Base-by-base conservation (phyloP, 495 filamentous ascomycete species). In the Podospora pseudopauciseta region DNA sequence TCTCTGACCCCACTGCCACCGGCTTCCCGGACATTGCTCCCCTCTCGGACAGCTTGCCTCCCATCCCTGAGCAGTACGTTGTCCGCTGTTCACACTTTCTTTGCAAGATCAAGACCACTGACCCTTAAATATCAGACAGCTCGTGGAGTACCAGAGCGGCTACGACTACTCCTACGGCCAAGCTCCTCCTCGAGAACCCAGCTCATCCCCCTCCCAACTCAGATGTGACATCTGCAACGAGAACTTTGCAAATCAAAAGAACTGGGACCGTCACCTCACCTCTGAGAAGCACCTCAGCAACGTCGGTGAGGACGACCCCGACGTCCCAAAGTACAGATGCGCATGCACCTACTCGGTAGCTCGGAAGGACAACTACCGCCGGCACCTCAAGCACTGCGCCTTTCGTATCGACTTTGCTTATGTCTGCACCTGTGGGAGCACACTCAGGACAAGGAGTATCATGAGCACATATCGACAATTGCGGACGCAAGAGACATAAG, bases 161-260 rank as follows among this genome's bases (percentile, higher is more conserved):
- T 5, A 49, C 2, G 39, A 49, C 3, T 13, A 49, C 39, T 5
- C 3, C 39, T 49, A 49, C 11, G 9, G 13, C 15, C 39, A 49
- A 49, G 6, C 39, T 49, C 9, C 39, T 16, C 6, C 9, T 11
- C 5, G 18, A 19, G 55, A n/a, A 3, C 55, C 55, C 55, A 58
- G 55, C 55, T 5, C 15, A 23, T 5, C 55, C n/a, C 55, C 55
- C 1, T 19, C n/a, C 5, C n/a, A 58, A n/a, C 55, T 26, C 55
- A 15, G 55, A 9, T 80, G 82, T 16, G 69, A 81, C 39, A 72
- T 80, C 63, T 56, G 26, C 59, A 34, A 19, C 18, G 63, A n/a
- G 55, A 63, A 13, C 4, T 67, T 67, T 60, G 18, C 28, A 57
- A 59, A 54, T 32, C 55, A 53, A 20, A 67, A 67, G 56, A 67